A percentile compares a stretch with the other conserved stretches of the same genome.
Conservation (phyloP, 768 basidiomycete species). For the Pholiota conissans region DNA sequence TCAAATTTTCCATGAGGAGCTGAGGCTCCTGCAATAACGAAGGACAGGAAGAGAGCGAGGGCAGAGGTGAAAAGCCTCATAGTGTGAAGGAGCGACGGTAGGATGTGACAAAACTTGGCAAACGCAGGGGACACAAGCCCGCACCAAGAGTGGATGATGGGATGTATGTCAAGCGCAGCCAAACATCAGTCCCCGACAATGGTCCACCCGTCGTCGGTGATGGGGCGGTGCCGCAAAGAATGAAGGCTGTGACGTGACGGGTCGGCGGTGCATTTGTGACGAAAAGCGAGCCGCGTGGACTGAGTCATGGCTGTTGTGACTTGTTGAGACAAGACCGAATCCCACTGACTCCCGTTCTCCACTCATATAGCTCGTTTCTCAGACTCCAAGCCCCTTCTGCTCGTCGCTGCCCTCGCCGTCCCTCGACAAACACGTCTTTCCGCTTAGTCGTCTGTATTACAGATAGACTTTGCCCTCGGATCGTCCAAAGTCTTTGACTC, state of each 20-base stretch:
- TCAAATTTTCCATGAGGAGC: conserved; percentile 26
- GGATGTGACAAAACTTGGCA: conserved; percentile 9
- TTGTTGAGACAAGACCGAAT: conserved; percentile 15
- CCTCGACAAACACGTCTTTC: background rate
- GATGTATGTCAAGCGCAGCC: background rate
- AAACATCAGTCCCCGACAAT: background rate
- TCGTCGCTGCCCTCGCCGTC: background rate
- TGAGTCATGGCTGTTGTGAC: conserved; percentile 23
- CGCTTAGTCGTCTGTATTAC: conserved; percentile 27
- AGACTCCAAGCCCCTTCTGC: background rate
- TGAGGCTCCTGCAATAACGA: conserved; percentile 32
- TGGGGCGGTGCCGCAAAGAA: conserved; percentile 13
- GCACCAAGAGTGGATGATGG: background rate
- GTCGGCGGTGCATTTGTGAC: conserved; percentile 16
- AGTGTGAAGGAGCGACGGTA: conserved; percentile 18
- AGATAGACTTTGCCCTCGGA: conserved; percentile 41
- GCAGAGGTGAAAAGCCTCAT: conserved; percentile 48
- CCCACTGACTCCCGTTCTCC: conserved; percentile 21
- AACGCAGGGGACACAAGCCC: background rate
- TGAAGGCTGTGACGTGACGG: conserved; percentile 7
- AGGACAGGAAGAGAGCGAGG: conserved; percentile 36
- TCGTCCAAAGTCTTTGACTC: conserved; percentile 45
- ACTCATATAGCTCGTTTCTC: conserved; percentile 14
- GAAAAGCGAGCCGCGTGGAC: background rate
- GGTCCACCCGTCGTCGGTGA: too few relatives aligned